These are phyloP conservation scores for Xylaria hypoxylon DNA, from an alignment of 2,329 filamentous ascomycete species.

Conservation along the genomic window DNA sequence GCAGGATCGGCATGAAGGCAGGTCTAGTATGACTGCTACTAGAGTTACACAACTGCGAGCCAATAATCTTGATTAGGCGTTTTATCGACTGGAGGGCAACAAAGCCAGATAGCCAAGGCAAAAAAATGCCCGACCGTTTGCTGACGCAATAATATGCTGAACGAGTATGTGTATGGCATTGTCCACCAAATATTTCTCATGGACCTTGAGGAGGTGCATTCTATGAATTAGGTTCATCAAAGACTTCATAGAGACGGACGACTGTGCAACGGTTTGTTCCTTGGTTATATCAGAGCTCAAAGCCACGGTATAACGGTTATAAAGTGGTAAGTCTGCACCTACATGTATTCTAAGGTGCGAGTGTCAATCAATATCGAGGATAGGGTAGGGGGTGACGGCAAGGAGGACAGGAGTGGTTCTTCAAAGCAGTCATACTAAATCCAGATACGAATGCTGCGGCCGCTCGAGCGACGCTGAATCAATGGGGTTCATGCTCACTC, in stretches of 20 bases:
- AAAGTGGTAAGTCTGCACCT: neutral
- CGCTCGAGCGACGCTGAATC: neutral
- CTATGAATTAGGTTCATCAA: neutral
- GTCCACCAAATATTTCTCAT: neutral
- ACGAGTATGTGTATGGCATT: neutral
- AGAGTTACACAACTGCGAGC: neutral
- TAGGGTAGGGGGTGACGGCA: neutral
- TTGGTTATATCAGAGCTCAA: no score
- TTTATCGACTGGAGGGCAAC: neutral
- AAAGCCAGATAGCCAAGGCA: neutral
- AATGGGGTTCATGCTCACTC: neutral
- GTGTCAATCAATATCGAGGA: neutral
- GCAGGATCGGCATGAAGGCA: neutral
- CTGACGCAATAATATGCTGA: neutral
- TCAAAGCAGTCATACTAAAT: slow-evolving; percentile 3
- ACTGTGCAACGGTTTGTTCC: neutral
- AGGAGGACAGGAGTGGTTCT: neutral
- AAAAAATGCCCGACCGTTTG: no score
- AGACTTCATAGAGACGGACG: neutral
- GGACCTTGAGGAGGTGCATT: neutral
- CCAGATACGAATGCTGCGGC: neutral
- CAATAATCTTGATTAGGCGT: neutral
- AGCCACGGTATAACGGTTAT: neutral
- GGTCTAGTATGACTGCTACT: neutral
- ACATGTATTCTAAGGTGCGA: neutral